Evolutionary conservation across 768 basidiomycete species (phyloP).

Genomic region (Lactifluus piperatus): DNA sequence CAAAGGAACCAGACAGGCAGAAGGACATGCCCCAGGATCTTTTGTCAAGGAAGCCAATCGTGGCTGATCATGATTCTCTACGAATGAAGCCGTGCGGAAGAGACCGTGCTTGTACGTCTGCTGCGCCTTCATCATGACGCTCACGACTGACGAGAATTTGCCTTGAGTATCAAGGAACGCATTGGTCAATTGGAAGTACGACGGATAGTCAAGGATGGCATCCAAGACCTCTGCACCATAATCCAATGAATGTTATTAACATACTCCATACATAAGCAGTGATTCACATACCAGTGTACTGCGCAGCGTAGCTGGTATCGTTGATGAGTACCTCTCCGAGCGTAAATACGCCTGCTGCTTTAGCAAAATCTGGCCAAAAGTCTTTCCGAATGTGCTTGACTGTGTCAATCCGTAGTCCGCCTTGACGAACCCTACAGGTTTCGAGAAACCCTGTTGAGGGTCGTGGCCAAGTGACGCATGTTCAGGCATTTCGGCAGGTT

Average conservation of each 20-base stretch:
- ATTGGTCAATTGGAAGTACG: conserved; percentile 35
- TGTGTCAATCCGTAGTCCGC: conserved; percentile 51
- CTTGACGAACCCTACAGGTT: too few species aligned
- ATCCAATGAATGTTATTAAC: neutral
- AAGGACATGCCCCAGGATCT: conserved; percentile 34
- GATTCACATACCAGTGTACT: conserved; percentile 33
- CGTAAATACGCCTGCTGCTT: conserved; percentile 41
- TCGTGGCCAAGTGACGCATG: too few species aligned
- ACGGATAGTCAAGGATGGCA: conserved; percentile 42
- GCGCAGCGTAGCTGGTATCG: conserved; percentile 31
- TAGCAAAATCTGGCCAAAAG: conserved; percentile 47
- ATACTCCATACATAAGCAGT: neutral
- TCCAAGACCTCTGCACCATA: conserved; percentile 31
- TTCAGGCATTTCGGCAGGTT: too few species aligned
- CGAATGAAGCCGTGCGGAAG: conserved; percentile 38
- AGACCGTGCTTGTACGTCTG: conserved; percentile 31
- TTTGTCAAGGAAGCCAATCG: conserved; percentile 36
- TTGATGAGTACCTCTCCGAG: conserved; percentile 47
- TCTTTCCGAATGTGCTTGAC: conserved; percentile 46
- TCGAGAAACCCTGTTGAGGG: too few species aligned
- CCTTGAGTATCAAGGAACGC: conserved; percentile 32
- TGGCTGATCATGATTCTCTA: conserved; percentile 49
- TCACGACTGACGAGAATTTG: conserved; percentile 28
- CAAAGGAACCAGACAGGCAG: neutral
- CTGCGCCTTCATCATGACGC: conserved; percentile 27